These are phyloP conservation scores for Gossypium trilobum DNA, from an alignment of 441 rosid species.

Conservation along the genomic window DNA sequence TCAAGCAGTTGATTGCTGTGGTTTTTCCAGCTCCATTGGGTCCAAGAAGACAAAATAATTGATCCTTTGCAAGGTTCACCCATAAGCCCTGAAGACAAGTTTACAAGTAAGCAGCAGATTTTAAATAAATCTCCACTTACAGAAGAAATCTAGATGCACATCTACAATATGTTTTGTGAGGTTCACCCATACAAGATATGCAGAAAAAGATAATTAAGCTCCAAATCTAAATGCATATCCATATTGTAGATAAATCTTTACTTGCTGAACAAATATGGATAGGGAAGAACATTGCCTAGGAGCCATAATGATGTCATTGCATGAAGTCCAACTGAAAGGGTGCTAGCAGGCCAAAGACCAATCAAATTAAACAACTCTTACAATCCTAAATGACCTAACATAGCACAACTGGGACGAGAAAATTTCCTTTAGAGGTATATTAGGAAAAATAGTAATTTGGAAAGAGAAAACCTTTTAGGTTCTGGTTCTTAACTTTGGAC, in stretches of 20 bases:
- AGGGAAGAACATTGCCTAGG: not conserved
- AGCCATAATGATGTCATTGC: not conserved
- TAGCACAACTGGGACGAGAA: not conserved
- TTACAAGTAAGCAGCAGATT: slow-evolving; percentile 7
- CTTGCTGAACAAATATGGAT: not conserved
- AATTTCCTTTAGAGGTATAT: not conserved
- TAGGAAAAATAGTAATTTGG: not conserved
- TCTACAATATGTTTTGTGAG: not conserved
- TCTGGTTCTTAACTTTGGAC: not conserved
- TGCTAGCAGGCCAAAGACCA: not conserved
- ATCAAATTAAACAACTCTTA: not conserved
- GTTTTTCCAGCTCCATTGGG: slow-evolving; percentile 98
- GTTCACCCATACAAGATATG: not conserved
- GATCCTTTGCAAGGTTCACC: slow-evolving; percentile 74
- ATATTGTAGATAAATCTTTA: not conserved
- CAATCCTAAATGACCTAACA: slow-evolving; percentile 1
- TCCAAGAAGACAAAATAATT: slow-evolving; percentile 90
- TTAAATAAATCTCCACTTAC: not conserved
- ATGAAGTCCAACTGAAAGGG: not conserved
- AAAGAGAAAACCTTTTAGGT: not conserved
- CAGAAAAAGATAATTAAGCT: not conserved
- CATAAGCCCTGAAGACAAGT: slow-evolving; percentile 55
- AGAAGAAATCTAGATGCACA: not conserved
- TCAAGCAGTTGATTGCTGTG: slow-evolving; percentile 76
- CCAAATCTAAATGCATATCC: not conserved